phyloP scores from a whole-genome alignment of 208 protist genomes.

The Phytomonas francai region DNA sequence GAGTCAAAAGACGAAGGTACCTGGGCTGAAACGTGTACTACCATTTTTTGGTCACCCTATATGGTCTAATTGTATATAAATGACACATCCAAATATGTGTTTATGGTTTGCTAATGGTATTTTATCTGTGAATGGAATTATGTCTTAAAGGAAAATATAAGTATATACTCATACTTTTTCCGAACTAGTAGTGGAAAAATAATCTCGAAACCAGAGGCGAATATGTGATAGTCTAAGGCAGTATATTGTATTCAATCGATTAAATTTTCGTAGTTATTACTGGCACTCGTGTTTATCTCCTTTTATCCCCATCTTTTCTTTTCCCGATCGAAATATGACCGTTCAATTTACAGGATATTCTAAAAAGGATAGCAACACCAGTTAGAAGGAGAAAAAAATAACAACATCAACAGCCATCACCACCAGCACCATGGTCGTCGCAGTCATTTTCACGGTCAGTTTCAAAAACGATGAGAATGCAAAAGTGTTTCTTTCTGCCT shows the following conservation, averaged over 20 bases:
- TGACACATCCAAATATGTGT: no score
- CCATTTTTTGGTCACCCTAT: no score
- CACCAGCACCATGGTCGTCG: constrained; percentile 38
- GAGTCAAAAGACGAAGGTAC: no score
- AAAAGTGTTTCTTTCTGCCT: constrained; percentile 28
- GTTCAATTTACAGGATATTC: background rate
- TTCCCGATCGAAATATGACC: background rate
- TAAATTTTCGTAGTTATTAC: background rate
- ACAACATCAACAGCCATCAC: background rate
- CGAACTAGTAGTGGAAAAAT: background rate
- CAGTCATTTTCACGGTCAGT: constrained; percentile 37
- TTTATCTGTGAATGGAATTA: background rate
- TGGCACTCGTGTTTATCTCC: constrained; percentile 6
- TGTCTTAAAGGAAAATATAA: constrained; percentile 6
- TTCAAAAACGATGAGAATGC: constrained; percentile 28
- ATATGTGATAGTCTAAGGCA: background rate
- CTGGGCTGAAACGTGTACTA: no score
- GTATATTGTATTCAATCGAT: background rate
- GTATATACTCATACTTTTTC: constrained; percentile 1
- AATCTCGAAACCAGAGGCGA: constrained; percentile 1
- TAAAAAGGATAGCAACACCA: background rate
- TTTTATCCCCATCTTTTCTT: constrained; percentile 12
- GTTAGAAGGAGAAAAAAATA: constrained; percentile 11
- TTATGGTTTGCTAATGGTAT: no score
- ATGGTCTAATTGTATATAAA: no score